phyloP scores from a whole-genome alignment of 169 alveolate genomes.

The Hepatocystis sp. region DNA sequence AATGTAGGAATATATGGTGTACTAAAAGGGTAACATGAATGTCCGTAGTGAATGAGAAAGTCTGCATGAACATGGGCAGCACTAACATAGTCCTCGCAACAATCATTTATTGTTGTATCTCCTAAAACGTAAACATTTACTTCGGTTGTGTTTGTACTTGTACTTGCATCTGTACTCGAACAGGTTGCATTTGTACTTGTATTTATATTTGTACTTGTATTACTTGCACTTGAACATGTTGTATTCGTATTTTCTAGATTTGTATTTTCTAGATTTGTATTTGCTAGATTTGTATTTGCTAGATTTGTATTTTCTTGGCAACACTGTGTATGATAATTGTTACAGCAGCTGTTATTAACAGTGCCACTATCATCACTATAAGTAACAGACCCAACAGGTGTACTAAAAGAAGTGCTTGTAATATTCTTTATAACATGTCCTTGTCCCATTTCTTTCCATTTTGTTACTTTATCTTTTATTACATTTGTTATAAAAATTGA shows the following conservation, averaged over 20 bases:
- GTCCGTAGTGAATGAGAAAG: conserved; percentile 55
- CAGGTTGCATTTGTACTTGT: no score
- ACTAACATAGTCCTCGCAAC: conserved; percentile 71
- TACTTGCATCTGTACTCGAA: no score
- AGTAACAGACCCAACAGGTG: background rate
- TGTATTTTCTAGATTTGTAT: no score
- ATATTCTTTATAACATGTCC: background rate
- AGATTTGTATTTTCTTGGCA: no score
- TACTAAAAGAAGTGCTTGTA: background rate
- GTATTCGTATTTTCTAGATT: no score
- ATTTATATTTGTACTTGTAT: background rate
- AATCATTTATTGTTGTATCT: conserved; percentile 54
- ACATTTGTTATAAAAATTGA: conserved; percentile 23
- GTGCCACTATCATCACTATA: background rate
- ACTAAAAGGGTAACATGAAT: conserved; percentile 46
- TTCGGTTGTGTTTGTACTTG: background rate
- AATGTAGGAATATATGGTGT: conserved; percentile 40
- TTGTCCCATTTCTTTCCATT: background rate
- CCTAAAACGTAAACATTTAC: conserved; percentile 47
- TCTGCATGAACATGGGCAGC: conserved; percentile 74
- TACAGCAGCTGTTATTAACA: no score
- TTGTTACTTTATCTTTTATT: background rate
- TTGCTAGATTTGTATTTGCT: no score
- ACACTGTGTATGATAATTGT: no score
- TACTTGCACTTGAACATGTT: no score